These are phyloP conservation scores for Leucocoprinus leucothites DNA, from an alignment of 768 basidiomycete species.

Conservation along the genomic window DNA sequence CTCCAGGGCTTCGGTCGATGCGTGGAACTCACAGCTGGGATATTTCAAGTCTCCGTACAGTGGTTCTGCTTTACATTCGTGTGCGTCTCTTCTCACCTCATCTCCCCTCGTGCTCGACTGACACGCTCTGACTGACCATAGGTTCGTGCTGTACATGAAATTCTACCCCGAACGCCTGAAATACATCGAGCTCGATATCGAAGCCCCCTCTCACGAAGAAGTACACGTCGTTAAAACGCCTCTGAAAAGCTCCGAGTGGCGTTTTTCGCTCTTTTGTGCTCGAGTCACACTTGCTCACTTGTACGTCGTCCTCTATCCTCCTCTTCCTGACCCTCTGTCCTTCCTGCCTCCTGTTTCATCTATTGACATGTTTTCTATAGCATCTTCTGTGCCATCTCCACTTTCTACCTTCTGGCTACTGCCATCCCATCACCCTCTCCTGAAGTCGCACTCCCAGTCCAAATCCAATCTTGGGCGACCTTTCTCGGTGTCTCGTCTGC, in stretches of 20 bases:
- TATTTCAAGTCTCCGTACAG: constrained; percentile 78
- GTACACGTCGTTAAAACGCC: constrained; percentile 44
- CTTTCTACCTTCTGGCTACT: constrained; percentile 55
- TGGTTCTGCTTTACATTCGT: constrained; percentile 84
- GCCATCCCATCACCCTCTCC: constrained; percentile 33
- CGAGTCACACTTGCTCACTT: constrained; percentile 72
- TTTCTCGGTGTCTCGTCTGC: constrained; percentile 85
- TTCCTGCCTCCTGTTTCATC: not conserved
- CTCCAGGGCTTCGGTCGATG: constrained; percentile 68
- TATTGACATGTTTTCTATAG: constrained; percentile 27
- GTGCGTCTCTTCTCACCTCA: constrained; percentile 43
- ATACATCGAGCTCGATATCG: constrained; percentile 33
- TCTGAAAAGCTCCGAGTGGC: constrained; percentile 68
- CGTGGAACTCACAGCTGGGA: constrained; percentile 75
- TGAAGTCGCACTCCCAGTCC: constrained; percentile 26
- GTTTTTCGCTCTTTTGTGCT: constrained; percentile 69
- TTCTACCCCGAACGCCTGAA: constrained; percentile 90
- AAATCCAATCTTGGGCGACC: constrained; percentile 63
- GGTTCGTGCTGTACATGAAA: constrained; percentile 85
- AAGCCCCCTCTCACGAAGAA: constrained; percentile 19
- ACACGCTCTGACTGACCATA: constrained; percentile 24
- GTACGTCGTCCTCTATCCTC: constrained; percentile 40
- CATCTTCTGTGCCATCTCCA: constrained; percentile 53
- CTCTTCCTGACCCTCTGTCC: not conserved
- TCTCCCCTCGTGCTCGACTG: not conserved